These are phyloP conservation scores for Sporothrix protearum DNA, from an alignment of 2,329 filamentous ascomycete genomes.

Conservation along the genomic window DNA sequence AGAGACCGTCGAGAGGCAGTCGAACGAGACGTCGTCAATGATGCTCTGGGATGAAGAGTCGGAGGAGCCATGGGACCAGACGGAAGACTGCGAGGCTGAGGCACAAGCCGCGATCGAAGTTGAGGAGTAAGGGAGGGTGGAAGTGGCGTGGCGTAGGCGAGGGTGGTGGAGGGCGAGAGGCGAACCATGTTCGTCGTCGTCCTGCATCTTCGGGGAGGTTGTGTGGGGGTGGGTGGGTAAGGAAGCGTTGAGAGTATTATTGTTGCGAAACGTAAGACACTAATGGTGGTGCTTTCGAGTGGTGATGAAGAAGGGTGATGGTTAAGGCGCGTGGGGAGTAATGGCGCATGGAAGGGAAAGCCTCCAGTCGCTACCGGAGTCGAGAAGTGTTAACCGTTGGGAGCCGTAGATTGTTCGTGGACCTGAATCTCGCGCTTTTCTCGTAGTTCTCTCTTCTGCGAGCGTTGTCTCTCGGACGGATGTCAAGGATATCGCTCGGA, in stretches of 20 bases:
- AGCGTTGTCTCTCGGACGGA: background rate
- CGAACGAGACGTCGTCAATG: conserved; percentile 27
- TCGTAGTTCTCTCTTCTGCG: conserved; percentile 22
- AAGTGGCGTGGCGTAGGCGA: conserved; percentile 45
- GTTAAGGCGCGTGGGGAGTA: conserved; percentile 30
- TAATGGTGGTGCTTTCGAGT: conserved; percentile 16
- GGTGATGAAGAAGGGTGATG: background rate
- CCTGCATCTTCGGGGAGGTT: conserved; percentile 54
- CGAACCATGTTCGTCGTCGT: conserved; percentile 51
- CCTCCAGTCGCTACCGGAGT: conserved; percentile 31
- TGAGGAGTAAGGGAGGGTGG: conserved; percentile 57
- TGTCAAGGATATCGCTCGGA: conserved; percentile 32
- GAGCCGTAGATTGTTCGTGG: conserved; percentile 28
- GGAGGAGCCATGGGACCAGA: conserved; percentile 65
- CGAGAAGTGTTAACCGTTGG: conserved; percentile 24
- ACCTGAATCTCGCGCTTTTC: conserved; percentile 27
- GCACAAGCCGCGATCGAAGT: conserved; percentile 66
- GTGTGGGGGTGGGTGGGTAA: conserved; percentile 21
- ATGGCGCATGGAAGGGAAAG: conserved; percentile 17
- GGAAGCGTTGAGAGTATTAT: background rate
- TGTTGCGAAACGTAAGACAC: background rate
- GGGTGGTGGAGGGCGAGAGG: conserved; percentile 43
- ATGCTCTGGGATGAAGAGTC: conserved; percentile 23
- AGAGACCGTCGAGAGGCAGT: conserved; percentile 25
- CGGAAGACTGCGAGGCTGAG: conserved; percentile 70